phyloP scores from a whole-genome alignment of 2,329 filamentous ascomycete species.

The Calonectria pauciramosa region DNA sequence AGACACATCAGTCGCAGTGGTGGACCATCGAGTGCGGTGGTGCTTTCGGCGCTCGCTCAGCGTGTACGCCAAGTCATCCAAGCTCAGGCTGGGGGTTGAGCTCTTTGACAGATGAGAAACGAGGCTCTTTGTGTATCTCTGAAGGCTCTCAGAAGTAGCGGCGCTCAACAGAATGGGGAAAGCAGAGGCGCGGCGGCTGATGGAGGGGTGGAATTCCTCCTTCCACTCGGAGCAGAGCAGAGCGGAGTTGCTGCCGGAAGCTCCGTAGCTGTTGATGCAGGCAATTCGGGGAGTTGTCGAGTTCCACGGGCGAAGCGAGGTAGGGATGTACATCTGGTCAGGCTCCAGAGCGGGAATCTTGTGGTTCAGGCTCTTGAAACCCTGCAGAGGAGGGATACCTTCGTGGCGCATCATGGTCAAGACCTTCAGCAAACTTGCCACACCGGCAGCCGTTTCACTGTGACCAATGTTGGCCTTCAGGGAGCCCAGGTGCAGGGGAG shows the following conservation, averaged over 20 bases:
- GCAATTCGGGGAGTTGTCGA: conserved; percentile 34
- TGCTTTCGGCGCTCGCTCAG: conserved; percentile 34
- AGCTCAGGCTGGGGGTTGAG: background rate
- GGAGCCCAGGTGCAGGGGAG: conserved; percentile 42
- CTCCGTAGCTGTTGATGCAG: conserved; percentile 54
- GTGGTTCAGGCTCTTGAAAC: conserved; percentile 45
- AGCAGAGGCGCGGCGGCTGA: background rate
- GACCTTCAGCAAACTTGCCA: conserved; percentile 49
- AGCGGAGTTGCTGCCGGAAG: conserved; percentile 52
- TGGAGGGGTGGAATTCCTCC: background rate
- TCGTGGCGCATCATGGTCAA: conserved; percentile 48
- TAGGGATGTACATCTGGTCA: conserved; percentile 31
- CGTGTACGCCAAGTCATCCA: conserved; percentile 31
- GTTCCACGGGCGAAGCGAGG: conserved; percentile 34
- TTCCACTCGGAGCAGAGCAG: conserved; percentile 38
- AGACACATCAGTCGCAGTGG: conserved; percentile 9
- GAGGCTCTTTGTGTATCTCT: conserved; percentile 19
- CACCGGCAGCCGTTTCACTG: conserved; percentile 45
- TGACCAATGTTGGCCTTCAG: conserved; percentile 51
- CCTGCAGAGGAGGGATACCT: conserved; percentile 42
- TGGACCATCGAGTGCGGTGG: conserved; percentile 31
- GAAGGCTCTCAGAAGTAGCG: conserved; percentile 21
- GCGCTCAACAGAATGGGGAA: conserved; percentile 32
- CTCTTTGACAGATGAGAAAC: conserved; percentile 18
- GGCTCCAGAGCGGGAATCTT: conserved; percentile 39